Conservation (phyloP, 2,329 filamentous ascomycete species). For the Ceratocystiopsis sp. region DNA sequence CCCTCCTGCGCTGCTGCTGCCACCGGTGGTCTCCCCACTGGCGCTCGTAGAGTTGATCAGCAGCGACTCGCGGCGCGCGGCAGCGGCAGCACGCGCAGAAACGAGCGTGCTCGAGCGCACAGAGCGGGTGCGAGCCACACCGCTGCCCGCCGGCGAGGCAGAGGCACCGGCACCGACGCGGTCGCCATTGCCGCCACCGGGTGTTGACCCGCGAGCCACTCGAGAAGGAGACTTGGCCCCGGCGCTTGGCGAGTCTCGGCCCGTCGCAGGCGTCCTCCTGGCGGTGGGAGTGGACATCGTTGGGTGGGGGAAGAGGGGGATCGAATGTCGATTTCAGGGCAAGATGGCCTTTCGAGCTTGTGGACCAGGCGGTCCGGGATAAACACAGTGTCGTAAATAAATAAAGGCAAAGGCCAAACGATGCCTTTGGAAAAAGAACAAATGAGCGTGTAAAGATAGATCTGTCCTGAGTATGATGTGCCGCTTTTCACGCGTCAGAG, state of each 20-base stretch:
- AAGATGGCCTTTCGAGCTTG: not conserved
- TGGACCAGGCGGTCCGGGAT: no score
- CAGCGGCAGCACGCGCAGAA: conserved; percentile 46
- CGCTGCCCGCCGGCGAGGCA: conserved; percentile 21
- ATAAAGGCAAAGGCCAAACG: no score
- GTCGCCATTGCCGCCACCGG: conserved; percentile 10
- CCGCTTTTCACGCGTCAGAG: no score
- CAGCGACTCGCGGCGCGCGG: conserved; percentile 39
- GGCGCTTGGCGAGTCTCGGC: conserved; percentile 18
- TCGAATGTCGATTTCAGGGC: no score
- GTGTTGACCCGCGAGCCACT: conserved; percentile 28
- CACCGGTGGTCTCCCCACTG: not conserved
- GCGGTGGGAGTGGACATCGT: conserved; percentile 31
- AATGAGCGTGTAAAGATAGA: no score
- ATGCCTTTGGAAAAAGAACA: not conserved
- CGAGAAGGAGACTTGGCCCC: conserved; percentile 19
- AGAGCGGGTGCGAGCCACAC: conserved; percentile 42
- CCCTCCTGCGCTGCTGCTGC: not conserved
- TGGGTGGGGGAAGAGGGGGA: no score
- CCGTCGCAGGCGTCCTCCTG: conserved; percentile 34
- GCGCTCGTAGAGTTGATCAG: conserved; percentile 17
- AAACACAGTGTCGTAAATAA: no score
- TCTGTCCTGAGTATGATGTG: no score
- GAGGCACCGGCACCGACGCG: conserved; percentile 11
- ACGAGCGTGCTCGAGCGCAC: conserved; percentile 47